Evolutionary conservation across 202 grass and related monocot genomes (phyloP).

Genomic region (Panicum virgatum): DNA sequence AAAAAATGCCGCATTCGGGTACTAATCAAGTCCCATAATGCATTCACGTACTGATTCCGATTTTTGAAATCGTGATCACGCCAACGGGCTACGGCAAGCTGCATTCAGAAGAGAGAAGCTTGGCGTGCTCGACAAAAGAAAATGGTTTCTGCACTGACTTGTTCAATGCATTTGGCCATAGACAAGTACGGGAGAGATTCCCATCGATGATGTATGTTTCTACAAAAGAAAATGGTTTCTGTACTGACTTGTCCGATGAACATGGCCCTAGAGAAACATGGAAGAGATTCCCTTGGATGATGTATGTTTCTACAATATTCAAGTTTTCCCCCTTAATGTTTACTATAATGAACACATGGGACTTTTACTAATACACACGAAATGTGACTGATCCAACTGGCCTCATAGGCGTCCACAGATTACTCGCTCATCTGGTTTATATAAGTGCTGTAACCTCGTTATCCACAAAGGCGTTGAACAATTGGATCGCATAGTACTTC

Average conservation of each 20-base stretch:
- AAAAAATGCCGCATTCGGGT: no score
- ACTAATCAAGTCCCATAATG: no score
- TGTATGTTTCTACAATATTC: neutral
- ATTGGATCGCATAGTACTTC: neutral
- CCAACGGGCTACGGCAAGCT: neutral
- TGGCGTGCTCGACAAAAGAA: neutral
- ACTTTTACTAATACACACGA: conserved; percentile 9
- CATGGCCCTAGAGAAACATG: neutral
- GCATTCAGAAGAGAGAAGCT: neutral
- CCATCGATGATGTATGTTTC: neutral
- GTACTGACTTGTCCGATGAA: neutral
- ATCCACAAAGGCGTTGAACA: neutral
- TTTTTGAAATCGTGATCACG: neutral
- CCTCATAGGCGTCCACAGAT: neutral
- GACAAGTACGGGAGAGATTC: no score
- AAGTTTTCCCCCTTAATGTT: neutral
- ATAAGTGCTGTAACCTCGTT: neutral
- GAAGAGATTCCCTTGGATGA: neutral
- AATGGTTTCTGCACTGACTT: neutral
- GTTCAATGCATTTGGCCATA: neutral
- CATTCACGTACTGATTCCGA: neutral
- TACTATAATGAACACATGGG: conserved; percentile 2
- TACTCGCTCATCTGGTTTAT: neutral
- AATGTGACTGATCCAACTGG: neutral
- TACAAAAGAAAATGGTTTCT: neutral